phyloP scores from a whole-genome alignment of 768 basidiomycete genomes.

The Neoboletus brunneissimus region DNA sequence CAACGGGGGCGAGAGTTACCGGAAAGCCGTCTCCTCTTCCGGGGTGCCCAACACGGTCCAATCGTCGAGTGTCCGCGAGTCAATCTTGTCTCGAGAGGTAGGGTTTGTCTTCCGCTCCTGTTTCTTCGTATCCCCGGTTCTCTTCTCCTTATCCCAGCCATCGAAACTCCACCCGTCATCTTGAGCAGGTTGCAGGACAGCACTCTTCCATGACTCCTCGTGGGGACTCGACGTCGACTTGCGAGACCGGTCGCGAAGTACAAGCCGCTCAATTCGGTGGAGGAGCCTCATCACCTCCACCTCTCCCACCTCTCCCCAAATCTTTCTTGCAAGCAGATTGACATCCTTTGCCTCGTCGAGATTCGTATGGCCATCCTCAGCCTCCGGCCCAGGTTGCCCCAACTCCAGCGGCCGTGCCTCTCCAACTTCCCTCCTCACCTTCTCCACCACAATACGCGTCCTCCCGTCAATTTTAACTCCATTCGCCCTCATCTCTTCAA shows the following conservation, averaged over 20 bases:
- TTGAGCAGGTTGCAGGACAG: constrained; percentile 25
- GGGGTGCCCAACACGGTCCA: background rate
- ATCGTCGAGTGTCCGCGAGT: background rate
- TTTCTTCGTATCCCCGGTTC: background rate
- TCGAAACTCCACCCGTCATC: constrained; percentile 50
- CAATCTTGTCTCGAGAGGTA: background rate
- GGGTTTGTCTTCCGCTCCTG: background rate
- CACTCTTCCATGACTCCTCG: constrained; percentile 44
- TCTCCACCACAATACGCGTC: constrained; percentile 62
- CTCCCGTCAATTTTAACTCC: constrained; percentile 62
- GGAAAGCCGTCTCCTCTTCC: constrained; percentile 6
- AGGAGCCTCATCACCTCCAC: constrained; percentile 53
- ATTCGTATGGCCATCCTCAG: background rate
- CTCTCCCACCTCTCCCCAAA: constrained; percentile 42
- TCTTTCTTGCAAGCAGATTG: constrained; percentile 38
- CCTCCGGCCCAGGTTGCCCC: constrained; percentile 21
- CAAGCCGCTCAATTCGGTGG: constrained; percentile 48
- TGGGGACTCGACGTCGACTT: constrained; percentile 12
- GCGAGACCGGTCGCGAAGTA: constrained; percentile 24
- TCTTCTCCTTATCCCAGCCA: constrained; percentile 36
- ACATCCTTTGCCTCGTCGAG: constrained; percentile 14
- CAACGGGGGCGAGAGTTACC: background rate
- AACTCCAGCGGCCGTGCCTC: constrained; percentile 47
- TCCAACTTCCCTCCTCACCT: constrained; percentile 60
- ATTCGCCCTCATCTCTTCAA: constrained; percentile 82